Percentiles rank a stretch among this genome's conserved stretches.
Evolutionary conservation across 2,329 filamentous ascomycete genomes (phyloP).

Genomic region (Alternaria ethzedia): DNA sequence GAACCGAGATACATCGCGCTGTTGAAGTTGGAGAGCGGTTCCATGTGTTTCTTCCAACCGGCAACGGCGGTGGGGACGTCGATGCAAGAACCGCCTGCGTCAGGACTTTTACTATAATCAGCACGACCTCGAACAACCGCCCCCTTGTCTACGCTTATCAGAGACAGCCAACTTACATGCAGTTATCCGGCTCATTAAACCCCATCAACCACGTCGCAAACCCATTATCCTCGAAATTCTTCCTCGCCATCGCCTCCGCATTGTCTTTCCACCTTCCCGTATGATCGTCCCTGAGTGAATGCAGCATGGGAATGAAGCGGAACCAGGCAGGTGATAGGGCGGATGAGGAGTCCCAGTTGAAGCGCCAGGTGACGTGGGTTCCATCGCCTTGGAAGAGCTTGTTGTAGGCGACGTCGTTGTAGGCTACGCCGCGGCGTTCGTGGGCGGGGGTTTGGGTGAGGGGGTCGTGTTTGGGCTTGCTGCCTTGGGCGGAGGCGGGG

Average conservation of each 20-base stretch:
- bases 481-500: background rate
- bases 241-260: constrained; percentile 13
- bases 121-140: background rate
- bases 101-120: background rate
- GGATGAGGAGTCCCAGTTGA: constrained; percentile 68
- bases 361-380: constrained; percentile 63
- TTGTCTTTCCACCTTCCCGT: constrained; percentile 26
- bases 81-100: constrained; percentile 35
- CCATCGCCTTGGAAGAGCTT: constrained; percentile 54
- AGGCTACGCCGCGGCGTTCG: constrained; percentile 65
- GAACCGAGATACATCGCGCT: constrained; percentile 36
- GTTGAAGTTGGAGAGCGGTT: constrained; percentile 22
- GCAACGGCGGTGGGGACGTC: constrained; percentile 13
- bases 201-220: constrained; percentile 29
- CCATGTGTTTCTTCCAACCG: constrained; percentile 26
- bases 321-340: constrained; percentile 46
- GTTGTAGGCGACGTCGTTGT: constrained; percentile 64
- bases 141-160: no score
- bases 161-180: no score
- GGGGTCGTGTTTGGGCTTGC: background rate
- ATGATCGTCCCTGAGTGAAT: constrained; percentile 16
- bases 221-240: background rate
- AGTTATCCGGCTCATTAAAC: constrained; percentile 47
- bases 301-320: constrained; percentile 66
- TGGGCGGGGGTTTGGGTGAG: constrained; percentile 47